These are phyloP conservation scores for Cladosporium sp. DNA, from an alignment of 2,329 filamentous ascomycete species.

Conservation along the genomic window DNA sequence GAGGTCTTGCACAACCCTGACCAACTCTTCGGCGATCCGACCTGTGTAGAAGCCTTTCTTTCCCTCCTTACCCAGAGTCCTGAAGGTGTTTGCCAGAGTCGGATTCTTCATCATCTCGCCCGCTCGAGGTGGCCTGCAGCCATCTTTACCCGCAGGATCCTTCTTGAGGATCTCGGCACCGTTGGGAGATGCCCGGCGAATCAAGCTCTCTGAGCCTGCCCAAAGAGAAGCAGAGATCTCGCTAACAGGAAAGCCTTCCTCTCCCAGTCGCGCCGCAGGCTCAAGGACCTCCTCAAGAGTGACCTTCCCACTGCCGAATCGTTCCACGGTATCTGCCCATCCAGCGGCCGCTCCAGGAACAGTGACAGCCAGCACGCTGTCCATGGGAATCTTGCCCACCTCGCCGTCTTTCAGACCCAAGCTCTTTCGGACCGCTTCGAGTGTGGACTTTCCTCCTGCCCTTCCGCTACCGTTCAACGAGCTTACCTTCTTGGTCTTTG, in stretches of 20 bases:
- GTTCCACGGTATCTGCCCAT: constrained; percentile 83
- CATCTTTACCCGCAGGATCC: constrained; percentile 60
- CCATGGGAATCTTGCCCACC: constrained; percentile 59
- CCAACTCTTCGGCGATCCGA: constrained; percentile 69
- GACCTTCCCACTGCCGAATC: constrained; percentile 83
- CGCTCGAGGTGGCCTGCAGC: constrained; percentile 65
- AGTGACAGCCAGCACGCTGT: constrained; percentile 73
- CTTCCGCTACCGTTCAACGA: constrained; percentile 93
- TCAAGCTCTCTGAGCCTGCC: constrained; percentile 54
- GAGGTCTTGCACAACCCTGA: constrained; percentile 67
- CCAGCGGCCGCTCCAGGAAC: constrained; percentile 87
- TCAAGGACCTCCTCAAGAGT: constrained; percentile 68
- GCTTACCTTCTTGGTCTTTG: constrained; percentile 70
- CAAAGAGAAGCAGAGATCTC: constrained; percentile 81
- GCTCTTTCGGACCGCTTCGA: constrained; percentile 64
- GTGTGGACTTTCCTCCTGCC: constrained; percentile 60
- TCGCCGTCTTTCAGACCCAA: constrained; percentile 58
- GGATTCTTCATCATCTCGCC: constrained; percentile 90
- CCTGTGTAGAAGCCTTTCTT: constrained; percentile 91
- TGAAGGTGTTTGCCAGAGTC: constrained; percentile 73
- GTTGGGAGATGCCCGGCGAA: constrained; percentile 76
- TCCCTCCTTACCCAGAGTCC: constrained; percentile 67
- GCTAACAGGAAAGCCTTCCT: constrained; percentile 83
- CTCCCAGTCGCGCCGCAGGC: constrained; percentile 78
- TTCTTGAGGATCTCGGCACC: constrained; percentile 79